Evolutionary conservation across 73 alveolate genomes (phyloP), one percentile per base, ranked within the genome.

Genomic region (Urostyla sp.): DNA sequence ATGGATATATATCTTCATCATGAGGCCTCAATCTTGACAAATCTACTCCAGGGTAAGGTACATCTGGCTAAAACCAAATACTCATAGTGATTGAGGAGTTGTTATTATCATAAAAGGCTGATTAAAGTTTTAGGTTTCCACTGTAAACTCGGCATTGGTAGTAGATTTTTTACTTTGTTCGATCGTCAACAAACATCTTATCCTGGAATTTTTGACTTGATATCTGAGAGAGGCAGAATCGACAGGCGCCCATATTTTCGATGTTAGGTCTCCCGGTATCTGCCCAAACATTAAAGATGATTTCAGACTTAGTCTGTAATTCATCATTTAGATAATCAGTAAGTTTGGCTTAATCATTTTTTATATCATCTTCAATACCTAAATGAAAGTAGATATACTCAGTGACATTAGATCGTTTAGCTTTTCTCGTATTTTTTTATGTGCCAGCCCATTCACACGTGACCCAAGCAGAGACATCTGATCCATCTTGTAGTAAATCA

Each of bases 11-110:
- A 31, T 83, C 87, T 7, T 38, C 43, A 8, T 72, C 87, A 15
- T 35, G 36, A 7, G 27, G 43, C 15, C 80, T 55, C 37, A 84
- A 60, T 51, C 51, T 73, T 0, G 73, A 34, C 10, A 84, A 69
- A 46, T 84, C 92, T 28, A 84, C 88, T 53, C 84, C 88, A 0
- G 92, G 92, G 38, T 74, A 45, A 10, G 92, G 92, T 30, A 84
- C 63, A n/a, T 84, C 92, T 11, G 67, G 87, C 38, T 84, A 67
- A 67, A 84, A 84, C 92, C 92, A 84, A n/a, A 84, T 27, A 23
- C 61, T 38, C 36, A 84, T 20, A 10, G 20, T 10, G 0, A 84
- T 50, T 15, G 34, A 16, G 0, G 74, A 27, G 24, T 26, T 58
- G 48, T 78, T 18, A 0, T 23, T 1, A 0, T 73, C 85, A 30